A percentile compares a stretch with the other conserved stretches of the same genome.
Evolutionary conservation across 2,329 filamentous ascomycete genomes (phyloP).

Genomic region (Amesomyces nigricolor): DNA sequence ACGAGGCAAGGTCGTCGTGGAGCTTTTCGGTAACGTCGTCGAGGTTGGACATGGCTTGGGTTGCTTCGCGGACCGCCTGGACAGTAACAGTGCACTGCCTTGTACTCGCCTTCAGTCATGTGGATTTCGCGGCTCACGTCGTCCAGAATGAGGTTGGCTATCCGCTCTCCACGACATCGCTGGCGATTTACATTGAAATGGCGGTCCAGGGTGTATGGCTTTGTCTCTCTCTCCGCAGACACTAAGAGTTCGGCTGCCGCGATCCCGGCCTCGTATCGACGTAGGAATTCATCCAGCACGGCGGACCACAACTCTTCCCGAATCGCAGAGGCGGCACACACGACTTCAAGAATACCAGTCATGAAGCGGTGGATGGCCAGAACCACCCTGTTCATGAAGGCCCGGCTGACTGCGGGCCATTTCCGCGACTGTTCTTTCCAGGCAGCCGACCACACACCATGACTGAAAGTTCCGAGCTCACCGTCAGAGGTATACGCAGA

Average conservation of each 20-base stretch:
- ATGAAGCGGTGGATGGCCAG: slow-evolving; percentile 31
- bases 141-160: slow-evolving; percentile 8
- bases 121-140: no score
- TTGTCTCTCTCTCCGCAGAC: slow-evolving; percentile 26
- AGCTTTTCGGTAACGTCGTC: slow-evolving; percentile 27
- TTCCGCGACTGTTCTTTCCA: slow-evolving; percentile 30
- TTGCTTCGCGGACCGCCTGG: slow-evolving; percentile 16
- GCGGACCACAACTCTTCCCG: slow-evolving; percentile 22
- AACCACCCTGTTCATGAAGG: slow-evolving; percentile 29
- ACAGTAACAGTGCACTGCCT: slow-evolving; percentile 6
- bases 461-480: slow-evolving; percentile 26
- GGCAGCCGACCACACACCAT: slow-evolving; percentile 20
- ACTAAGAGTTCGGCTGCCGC: slow-evolving; percentile 26
- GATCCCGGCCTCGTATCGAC: slow-evolving; percentile 26
- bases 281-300: slow-evolving; percentile 23
- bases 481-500: no score
- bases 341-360: slow-evolving; percentile 6
- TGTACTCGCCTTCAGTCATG: neutral
- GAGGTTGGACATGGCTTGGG: slow-evolving; percentile 22
- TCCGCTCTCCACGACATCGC: slow-evolving; percentile 15
- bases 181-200: slow-evolving; percentile 24
- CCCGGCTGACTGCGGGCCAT: slow-evolving; percentile 27
- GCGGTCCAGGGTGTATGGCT: slow-evolving; percentile 30
- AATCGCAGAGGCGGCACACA: slow-evolving; percentile 23
- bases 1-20: slow-evolving; percentile 31